These are phyloP conservation scores for Leishmania guyanensis DNA, from an alignment of 208 protist species.

Conservation along the genomic window DNA sequence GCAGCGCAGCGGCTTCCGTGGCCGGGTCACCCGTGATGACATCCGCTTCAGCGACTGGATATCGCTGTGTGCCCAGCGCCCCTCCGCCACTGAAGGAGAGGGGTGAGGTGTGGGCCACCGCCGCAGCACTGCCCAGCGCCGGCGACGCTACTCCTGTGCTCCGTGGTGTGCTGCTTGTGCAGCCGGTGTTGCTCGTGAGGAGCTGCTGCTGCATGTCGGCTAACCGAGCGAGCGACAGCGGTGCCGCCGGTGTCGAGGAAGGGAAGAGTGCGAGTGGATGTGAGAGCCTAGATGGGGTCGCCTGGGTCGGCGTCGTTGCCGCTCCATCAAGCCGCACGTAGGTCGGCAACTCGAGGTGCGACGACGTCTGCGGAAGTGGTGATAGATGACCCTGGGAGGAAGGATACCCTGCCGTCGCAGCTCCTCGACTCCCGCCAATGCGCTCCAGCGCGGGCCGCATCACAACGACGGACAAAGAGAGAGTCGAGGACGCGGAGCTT, in stretches of 20 bases:
- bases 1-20: background rate
- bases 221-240: slow-evolving; percentile 4
- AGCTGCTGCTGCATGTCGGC: background rate
- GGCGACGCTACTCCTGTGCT: background rate
- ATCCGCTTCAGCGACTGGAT: background rate
- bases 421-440: background rate
- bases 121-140: background rate
- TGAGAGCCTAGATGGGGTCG: background rate
- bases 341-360: slow-evolving; percentile 1
- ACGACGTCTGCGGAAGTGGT: background rate
- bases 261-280: background rate
- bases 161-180: background rate
- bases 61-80: background rate
- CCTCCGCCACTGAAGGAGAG: background rate
- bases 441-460: slow-evolving; percentile 28
- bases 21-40: background rate
- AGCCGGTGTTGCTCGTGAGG: background rate
- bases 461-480: slow-evolving; percentile 23
- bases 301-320: background rate
- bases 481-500: background rate
- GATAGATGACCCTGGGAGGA: background rate
- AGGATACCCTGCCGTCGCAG: background rate
- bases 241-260: slow-evolving; percentile 1
- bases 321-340: slow-evolving; percentile 7
- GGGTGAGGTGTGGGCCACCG: background rate